Evolutionary conservation across 2,329 filamentous ascomycete species (phyloP), one percentile per base, ranked within the genome.

Genomic region (Aulographum hederae): DNA sequence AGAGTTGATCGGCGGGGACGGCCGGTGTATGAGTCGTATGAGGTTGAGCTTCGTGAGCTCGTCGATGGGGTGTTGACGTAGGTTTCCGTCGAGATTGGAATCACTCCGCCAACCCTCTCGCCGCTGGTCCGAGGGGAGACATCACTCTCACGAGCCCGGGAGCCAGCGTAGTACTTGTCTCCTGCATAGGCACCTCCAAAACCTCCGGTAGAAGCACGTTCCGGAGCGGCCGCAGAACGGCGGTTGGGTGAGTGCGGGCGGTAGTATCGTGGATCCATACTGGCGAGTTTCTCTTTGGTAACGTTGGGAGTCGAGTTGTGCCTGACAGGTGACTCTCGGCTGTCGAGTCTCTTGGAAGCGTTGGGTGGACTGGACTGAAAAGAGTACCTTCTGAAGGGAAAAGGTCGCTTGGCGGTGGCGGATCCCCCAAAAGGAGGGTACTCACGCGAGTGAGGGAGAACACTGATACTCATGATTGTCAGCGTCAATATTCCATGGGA

Each of bases 1-100:
- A 56, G 39, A 2, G 59, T 62, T 26, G 56, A 58, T 5, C 59
- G 48, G 20, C 60, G 53, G 4, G 58, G 58, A 35, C 60, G 48
- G 28, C 56, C 53, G 5, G 51, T 46, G 46, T 61, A 61, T 6
- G 53, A 45, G 39, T 60, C 57, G 41, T 56, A 56, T 31, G 52
- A 53, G 41, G 45, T 34, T 31, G 37, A 46, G 28, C 36, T 41
- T 4, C 48, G 46, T 6, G 47, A 45, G 11, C 10, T 28, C 6
- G 30, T 10, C 18, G 28, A 5, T 3, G 34, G 21, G 6, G 18
- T 25, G 8, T 18, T 16, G 18, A 38, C 28, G 17, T 35, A 23
- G 5, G 34, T 34, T 18, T 36, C 28, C 3, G 34, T 28, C 10
- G 35, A 37, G 6, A 37, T 28, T 23, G 35, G 35, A 12, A 35